Evolutionary conservation across 2,329 filamentous ascomycete genomes (phyloP).

Genomic region (Colletotrichum scovillei): DNA sequence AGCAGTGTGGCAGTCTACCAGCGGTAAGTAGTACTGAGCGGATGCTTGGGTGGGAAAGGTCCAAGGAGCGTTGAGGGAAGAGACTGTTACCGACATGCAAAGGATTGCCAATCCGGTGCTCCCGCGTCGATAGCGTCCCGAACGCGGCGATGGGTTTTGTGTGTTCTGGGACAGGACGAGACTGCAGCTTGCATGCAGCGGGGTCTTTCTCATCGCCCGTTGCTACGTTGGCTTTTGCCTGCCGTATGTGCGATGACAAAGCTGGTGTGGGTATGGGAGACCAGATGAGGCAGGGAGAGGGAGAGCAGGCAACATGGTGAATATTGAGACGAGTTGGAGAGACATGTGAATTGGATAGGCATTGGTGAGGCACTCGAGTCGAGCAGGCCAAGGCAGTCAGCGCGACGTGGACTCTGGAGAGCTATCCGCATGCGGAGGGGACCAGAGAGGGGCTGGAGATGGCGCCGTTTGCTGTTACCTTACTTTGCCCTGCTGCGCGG

Average conservation of each 20-base stretch:
- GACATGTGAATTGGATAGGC: constrained; percentile 20
- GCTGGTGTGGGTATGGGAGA: neutral
- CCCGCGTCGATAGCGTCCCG: constrained; percentile 21
- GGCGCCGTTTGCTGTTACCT: neutral
- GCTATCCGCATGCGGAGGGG: neutral
- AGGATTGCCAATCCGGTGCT: constrained; percentile 16
- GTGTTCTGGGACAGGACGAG: neutral
- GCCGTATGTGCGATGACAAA: constrained; percentile 1
- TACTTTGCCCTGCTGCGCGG: neutral
- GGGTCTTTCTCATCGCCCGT: neutral
- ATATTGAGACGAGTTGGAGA: neutral
- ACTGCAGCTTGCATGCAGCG: constrained; percentile 9
- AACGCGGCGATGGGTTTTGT: constrained; percentile 5
- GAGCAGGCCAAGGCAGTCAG: neutral
- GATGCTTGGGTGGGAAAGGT: neutral
- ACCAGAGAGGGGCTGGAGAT: neutral
- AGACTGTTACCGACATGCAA: neutral
- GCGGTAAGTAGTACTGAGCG: neutral
- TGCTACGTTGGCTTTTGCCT: neutral
- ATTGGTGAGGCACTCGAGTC: neutral
- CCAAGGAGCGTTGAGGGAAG: neutral
- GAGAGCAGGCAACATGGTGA: neutral
- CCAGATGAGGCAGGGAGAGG: neutral
- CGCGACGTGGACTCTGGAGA: neutral
- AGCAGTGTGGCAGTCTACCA: neutral